phyloP scores from a whole-genome alignment of 2,329 filamentous ascomycete genomes.

The Colletotrichum tanaceti region DNA sequence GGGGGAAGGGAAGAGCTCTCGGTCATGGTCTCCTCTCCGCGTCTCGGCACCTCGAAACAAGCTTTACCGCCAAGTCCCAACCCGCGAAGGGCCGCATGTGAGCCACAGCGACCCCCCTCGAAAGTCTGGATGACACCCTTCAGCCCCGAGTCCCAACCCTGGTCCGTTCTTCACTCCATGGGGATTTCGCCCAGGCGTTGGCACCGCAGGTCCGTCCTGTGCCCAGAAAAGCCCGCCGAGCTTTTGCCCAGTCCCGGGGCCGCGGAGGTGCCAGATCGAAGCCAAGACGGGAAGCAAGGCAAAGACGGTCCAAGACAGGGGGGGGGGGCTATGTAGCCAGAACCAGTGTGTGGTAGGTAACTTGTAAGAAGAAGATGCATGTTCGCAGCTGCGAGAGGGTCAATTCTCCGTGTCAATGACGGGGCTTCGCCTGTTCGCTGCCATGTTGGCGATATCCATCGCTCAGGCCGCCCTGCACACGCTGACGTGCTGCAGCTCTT shows the following conservation, averaged over 20 bases:
- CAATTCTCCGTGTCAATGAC: slow-evolving; percentile 26
- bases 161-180: neutral
- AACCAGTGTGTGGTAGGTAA: too few relatives aligned
- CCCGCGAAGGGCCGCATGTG: slow-evolving; percentile 32
- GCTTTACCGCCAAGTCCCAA: slow-evolving; percentile 40
- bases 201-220: too few relatives aligned
- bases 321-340: neutral
- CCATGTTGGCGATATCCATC: slow-evolving; percentile 29
- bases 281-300: slow-evolving; percentile 38
- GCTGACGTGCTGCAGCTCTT: slow-evolving; percentile 32
- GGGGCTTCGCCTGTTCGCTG: slow-evolving; percentile 24
- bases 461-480: neutral
- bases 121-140: neutral
- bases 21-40: neutral
- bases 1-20: too few relatives aligned
- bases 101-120: slow-evolving; percentile 28
- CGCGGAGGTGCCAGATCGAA: slow-evolving; percentile 31
- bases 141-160: neutral
- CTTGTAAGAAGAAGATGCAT: too few relatives aligned
- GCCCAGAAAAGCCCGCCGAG: slow-evolving; percentile 5
- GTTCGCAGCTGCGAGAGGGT: neutral
- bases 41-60: slow-evolving; percentile 39
- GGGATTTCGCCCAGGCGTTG: neutral
- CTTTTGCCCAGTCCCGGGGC: slow-evolving; percentile 32
- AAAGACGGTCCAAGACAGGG: neutral